Evolutionary conservation across 148 eudicot species (phyloP).

Genomic region (Selenicereus undatus): DNA sequence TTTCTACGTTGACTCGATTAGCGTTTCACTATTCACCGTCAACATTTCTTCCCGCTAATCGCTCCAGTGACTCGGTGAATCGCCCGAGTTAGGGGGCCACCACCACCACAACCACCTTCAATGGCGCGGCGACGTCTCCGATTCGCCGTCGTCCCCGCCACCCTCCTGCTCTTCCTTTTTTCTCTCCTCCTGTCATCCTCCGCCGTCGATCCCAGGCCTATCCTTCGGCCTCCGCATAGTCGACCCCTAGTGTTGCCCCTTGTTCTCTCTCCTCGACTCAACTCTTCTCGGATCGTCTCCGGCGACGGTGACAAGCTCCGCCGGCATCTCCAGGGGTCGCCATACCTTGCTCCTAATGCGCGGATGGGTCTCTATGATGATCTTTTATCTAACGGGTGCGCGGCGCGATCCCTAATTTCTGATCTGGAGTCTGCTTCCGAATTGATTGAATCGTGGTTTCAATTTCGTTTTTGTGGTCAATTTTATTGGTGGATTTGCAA

Average conservation of each 20-base stretch:
- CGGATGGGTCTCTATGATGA: slow-evolving; percentile 85
- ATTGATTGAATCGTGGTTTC: background rate
- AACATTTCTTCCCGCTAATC: background rate
- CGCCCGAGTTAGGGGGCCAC: slow-evolving; percentile 11
- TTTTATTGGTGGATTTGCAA: background rate
- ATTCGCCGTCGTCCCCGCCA: slow-evolving; percentile 24
- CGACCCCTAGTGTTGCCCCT: slow-evolving; percentile 58
- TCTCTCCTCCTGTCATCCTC: slow-evolving; percentile 3
- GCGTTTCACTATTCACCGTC: background rate
- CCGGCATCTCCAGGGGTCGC: slow-evolving; percentile 52
- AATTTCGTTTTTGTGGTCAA: background rate
- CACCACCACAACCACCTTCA: background rate
- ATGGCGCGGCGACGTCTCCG: slow-evolving; percentile 30
- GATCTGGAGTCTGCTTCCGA: background rate
- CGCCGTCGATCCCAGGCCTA: background rate
- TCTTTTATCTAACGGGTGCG: slow-evolving; percentile 76
- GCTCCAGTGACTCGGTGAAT: slow-evolving; percentile 4
- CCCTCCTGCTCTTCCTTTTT: background rate
- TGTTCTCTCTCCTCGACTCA: slow-evolving; percentile 33
- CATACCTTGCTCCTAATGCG: slow-evolving; percentile 41
- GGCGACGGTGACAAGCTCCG: slow-evolving; percentile 21
- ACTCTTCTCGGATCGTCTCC: slow-evolving; percentile 24
- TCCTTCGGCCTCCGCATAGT: slow-evolving; percentile 25
- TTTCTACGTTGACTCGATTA: background rate
- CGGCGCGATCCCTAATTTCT: background rate